phyloP scores from a whole-genome alignment of 129 eudicot species.

The Rutidosis leptorrhynchoides region DNA sequence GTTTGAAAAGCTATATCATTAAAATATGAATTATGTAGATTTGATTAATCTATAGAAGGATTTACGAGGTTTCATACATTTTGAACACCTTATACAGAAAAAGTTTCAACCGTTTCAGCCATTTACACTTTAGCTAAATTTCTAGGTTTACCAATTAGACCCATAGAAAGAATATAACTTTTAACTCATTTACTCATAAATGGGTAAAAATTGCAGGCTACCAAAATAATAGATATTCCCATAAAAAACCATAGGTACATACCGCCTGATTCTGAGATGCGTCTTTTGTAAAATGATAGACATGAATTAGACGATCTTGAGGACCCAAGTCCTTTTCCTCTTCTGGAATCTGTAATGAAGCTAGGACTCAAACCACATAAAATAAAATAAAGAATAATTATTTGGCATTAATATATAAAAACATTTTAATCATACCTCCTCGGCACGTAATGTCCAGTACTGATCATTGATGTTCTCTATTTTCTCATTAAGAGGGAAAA shows the following conservation, averaged over 20 bases:
- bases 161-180: background rate
- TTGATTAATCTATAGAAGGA: no score
- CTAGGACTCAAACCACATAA: background rate
- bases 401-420: no score
- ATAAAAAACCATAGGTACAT: slow-evolving; percentile 4
- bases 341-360: slow-evolving; percentile 59
- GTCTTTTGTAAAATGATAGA: slow-evolving; percentile 63
- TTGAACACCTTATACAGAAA: no score
- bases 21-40: no score
- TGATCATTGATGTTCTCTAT: slow-evolving; percentile 80
- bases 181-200: background rate
- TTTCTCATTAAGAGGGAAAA: slow-evolving; percentile 63
- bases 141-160: no score
- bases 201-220: no score
- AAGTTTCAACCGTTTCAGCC: no score
- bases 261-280: slow-evolving; percentile 56
- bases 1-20: background rate
- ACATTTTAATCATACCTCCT: slow-evolving; percentile 52
- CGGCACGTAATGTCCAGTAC: no score
- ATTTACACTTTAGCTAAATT: no score
- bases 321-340: slow-evolving; percentile 75
- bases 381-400: background rate
- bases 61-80: no score
- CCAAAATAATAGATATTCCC: background rate
- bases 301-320: no score